Evolutionary conservation across 164 flowering plant genomes (phyloP).

Genomic region (Piper longum): DNA sequence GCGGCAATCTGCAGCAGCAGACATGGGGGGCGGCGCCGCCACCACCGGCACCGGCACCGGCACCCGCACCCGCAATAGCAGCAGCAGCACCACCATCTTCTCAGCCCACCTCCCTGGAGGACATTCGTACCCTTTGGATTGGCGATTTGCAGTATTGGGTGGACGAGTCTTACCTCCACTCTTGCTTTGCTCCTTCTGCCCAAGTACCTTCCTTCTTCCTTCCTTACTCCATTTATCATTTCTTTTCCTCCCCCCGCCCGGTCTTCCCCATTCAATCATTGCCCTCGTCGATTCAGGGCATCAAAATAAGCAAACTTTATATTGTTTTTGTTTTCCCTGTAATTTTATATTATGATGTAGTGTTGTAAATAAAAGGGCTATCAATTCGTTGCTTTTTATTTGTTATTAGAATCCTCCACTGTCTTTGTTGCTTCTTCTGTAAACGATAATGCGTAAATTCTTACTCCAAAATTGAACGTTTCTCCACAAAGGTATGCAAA

Average conservation of each 20-base stretch:
- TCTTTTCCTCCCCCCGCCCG: too few relatives aligned
- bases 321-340: too few relatives aligned
- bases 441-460: too few relatives aligned
- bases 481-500: background rate
- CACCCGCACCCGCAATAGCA: background rate
- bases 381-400: too few relatives aligned
- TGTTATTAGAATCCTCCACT: too few relatives aligned
- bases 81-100: conserved; percentile 25
- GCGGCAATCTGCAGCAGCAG: background rate
- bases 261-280: background rate
- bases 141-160: conserved; percentile 96
- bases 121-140: conserved; percentile 87
- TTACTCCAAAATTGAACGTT: too few relatives aligned
- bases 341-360: too few relatives aligned
- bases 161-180: conserved; percentile 68
- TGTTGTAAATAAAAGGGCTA: too few relatives aligned
- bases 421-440: too few relatives aligned
- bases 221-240: conserved; percentile 3
- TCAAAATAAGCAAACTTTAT: too few relatives aligned
- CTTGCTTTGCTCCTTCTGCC: conserved; percentile 79
- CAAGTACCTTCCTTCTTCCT: conserved; percentile 30
- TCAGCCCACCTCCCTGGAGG: conserved; percentile 63
- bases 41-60: background rate
- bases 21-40: background rate
- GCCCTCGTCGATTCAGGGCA: background rate